Base-by-base conservation (phyloP, 257 asterid genomes). In the Nicotiana undulata region DNA sequence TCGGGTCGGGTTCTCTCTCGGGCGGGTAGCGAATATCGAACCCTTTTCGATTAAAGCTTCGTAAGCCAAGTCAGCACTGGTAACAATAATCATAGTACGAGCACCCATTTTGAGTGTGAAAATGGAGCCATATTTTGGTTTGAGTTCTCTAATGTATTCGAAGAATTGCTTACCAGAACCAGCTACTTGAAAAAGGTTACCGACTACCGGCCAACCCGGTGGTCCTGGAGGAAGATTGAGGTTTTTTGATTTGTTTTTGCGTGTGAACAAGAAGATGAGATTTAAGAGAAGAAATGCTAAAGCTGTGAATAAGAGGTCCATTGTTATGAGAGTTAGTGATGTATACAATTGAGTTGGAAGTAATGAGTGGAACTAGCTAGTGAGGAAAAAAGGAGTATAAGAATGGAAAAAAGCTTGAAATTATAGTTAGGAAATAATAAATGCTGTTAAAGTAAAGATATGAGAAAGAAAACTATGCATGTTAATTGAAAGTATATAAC, bases 161-260 rank as follows among this genome's bases (percentile, higher is more conserved):
- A 95, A 92, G 63, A 95, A 93, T 0, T 89, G 97, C 13, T 92
- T 95, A 12, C 97, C 97, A 1, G 98, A 93, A 2, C 87, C 86
- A 2, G 97, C 99, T 3, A 93, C 94, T 82, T 95, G 99, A 82
- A 95, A 92, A 24, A 95, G 96, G 79, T 93, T 95, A 0, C 99
- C 99, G 31, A 93, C 96, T 1, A 95, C 81, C 44, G 98, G 99
- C 85, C 90, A 87, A 1, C 99, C 98, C 3, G 97, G 95, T 0
- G 98, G 98, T 2, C 99, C 98, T 3, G 98, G 97, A 46, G 99
- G 99, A 5, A 93, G 89, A 17, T 88, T 90, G 46, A 85, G 89
- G 60, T 85, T 88, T 64, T 86, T 92, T 46, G 89, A 83, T 81
- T 84, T 84, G 5, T 91, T 46, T 51, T 89, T 91, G n/a, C 81